Conservation (phyloP, 768 basidiomycete species). For the Tricholoma terreum region DNA sequence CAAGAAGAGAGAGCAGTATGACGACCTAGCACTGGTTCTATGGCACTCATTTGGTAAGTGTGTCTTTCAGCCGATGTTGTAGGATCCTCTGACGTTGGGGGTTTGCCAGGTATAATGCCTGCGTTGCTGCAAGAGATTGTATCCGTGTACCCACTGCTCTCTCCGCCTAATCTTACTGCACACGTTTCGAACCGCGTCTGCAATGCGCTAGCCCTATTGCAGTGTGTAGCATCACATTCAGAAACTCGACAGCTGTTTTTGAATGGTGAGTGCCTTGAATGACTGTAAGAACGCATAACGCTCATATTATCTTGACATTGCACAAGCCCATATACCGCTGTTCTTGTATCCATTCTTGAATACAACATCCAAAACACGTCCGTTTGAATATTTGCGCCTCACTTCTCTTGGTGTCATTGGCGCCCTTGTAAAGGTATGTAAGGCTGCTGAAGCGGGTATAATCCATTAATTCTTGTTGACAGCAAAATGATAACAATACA, state of each 20-base stretch:
- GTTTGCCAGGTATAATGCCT: constrained; percentile 85
- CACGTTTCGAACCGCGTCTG: constrained; percentile 98
- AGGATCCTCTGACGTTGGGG: neutral
- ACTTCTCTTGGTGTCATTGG: constrained; percentile 99
- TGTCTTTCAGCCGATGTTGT: constrained; percentile 13
- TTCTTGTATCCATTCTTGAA: constrained; percentile 99
- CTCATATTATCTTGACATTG: constrained; percentile 47
- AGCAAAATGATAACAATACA: constrained; percentile 99
- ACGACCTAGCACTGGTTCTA: constrained; percentile 93
- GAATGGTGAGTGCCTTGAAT: constrained; percentile 57
- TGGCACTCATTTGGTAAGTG: constrained; percentile 95
- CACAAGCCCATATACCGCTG: constrained; percentile 92
- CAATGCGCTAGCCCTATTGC: constrained; percentile 94
- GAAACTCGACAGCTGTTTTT: constrained; percentile 95
- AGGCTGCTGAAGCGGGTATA: neutral
- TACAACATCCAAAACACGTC: constrained; percentile 98
- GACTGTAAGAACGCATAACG: constrained; percentile 21
- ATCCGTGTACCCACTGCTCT: constrained; percentile 93
- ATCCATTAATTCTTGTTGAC: neutral
- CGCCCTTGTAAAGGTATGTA: constrained; percentile 88
- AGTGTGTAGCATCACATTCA: constrained; percentile 97
- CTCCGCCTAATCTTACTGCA: constrained; percentile 93
- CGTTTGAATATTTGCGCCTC: constrained; percentile 98
- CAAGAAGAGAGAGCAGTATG: constrained; percentile 99
- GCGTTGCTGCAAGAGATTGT: constrained; percentile 97